Evolutionary conservation across 345 rosid genomes (phyloP).

Genomic region (Populus nigra): DNA sequence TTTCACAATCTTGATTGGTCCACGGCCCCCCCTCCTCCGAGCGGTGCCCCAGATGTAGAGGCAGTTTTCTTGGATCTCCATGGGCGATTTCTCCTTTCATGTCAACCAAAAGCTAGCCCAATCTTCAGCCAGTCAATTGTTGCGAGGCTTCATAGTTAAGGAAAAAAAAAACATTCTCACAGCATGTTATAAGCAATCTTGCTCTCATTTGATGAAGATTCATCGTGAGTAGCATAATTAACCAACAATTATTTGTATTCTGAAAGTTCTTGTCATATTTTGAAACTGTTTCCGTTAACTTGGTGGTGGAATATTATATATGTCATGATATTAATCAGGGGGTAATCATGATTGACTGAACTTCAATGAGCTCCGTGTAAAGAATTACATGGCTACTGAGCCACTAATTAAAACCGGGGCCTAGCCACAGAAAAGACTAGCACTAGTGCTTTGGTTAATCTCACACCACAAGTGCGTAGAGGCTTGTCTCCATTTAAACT

Average conservation of each 20-base stretch:
- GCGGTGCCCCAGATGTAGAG: background rate
- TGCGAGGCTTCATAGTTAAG: background rate
- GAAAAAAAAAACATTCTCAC: too few relatives aligned
- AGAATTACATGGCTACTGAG: too few relatives aligned
- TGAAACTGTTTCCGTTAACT: background rate
- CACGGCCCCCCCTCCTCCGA: background rate
- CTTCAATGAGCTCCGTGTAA: background rate
- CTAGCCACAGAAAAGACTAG: background rate
- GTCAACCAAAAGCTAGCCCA: background rate
- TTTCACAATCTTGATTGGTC: slow-evolving; percentile 7
- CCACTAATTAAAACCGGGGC: background rate
- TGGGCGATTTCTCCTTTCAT: background rate
- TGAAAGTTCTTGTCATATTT: background rate
- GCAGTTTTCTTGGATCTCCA: background rate
- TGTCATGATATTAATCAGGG: background rate
- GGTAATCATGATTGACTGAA: background rate
- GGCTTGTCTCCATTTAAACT: background rate
- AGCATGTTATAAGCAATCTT: background rate
- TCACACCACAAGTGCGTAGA: slow-evolving; percentile 15
- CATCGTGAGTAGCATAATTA: background rate
- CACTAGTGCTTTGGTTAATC: background rate
- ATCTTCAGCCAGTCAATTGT: background rate
- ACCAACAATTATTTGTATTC: background rate
- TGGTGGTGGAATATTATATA: background rate
- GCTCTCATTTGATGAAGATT: background rate